Conservation (phyloP, 2,329 filamentous ascomycete species). For the Aspergillus thermomutatus region DNA sequence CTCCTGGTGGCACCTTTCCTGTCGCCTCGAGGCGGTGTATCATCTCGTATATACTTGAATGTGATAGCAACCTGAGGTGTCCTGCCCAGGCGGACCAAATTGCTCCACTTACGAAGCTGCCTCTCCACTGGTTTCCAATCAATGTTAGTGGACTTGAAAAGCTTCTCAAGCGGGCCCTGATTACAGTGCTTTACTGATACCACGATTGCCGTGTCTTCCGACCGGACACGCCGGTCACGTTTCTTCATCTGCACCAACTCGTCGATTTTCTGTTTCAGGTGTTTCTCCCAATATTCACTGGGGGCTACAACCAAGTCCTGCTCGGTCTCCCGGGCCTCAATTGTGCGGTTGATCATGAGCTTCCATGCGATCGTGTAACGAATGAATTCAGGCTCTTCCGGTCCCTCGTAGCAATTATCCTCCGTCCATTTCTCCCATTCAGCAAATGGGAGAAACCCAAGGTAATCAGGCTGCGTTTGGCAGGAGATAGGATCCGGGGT, state of each 20-base stretch:
- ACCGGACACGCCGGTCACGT: slow-evolving; percentile 9
- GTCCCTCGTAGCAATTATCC: slow-evolving; percentile 19
- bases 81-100: neutral
- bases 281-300: slow-evolving; percentile 17
- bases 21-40: too few species aligned
- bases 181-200: slow-evolving; percentile 2
- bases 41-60: too few species aligned
- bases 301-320: slow-evolving; percentile 22
- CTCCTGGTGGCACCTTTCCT: too few species aligned
- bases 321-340: slow-evolving; percentile 20
- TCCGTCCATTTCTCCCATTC: slow-evolving; percentile 15
- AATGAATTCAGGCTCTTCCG: slow-evolving; percentile 17
- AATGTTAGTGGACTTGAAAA: slow-evolving; percentile 10
- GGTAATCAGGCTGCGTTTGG: slow-evolving; percentile 6
- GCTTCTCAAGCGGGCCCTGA: slow-evolving; percentile 8
- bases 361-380: slow-evolving; percentile 25
- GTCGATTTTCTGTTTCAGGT: slow-evolving; percentile 12
- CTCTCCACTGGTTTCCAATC: slow-evolving; percentile 12
- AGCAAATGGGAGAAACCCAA: slow-evolving; percentile 12
- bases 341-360: slow-evolving; percentile 21
- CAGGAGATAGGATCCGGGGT: slow-evolving; percentile 7
- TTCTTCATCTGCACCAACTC: slow-evolving; percentile 14
- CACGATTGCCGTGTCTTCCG: slow-evolving; percentile 13
- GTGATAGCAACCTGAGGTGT: too few species aligned
- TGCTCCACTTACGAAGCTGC: slow-evolving; percentile 16